Conservation (phyloP, 202 grass and related monocot genomes). For the Zizania palustris region DNA sequence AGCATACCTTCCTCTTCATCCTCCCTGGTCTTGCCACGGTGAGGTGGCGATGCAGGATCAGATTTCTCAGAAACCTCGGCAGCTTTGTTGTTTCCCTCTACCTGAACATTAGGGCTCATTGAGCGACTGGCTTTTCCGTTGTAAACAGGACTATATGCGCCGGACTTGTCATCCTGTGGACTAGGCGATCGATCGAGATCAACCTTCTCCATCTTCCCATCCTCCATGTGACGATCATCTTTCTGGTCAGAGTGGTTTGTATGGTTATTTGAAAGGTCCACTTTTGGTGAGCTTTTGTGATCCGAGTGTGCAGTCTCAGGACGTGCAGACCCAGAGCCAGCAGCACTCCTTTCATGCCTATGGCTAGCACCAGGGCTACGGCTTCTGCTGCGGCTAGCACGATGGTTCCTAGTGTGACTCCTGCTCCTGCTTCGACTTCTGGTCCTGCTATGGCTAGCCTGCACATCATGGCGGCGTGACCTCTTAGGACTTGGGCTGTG, state of each 20-base stretch:
- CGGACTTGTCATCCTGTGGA: slow-evolving; percentile 46
- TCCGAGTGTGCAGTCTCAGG: slow-evolving; percentile 28
- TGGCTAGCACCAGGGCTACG: slow-evolving; percentile 50
- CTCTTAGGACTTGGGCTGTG: slow-evolving; percentile 67
- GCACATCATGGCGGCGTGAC: slow-evolving; percentile 47
- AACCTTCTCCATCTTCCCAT: slow-evolving; percentile 50
- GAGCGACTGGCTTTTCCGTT: slow-evolving; percentile 51
- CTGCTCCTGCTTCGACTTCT: slow-evolving; percentile 58
- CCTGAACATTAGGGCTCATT: slow-evolving; percentile 47
- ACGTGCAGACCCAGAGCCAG: slow-evolving; percentile 30
- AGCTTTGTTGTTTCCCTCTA: slow-evolving; percentile 25
- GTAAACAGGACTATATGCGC: slow-evolving; percentile 48
- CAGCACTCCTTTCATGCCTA: slow-evolving; percentile 36
- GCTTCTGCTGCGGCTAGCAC: slow-evolving; percentile 54
- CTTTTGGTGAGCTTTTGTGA: slow-evolving; percentile 44
- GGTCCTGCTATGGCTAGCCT: slow-evolving; percentile 53
- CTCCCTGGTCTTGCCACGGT: slow-evolving; percentile 35
- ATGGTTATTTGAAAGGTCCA: slow-evolving; percentile 32
- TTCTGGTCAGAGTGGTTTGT: slow-evolving; percentile 34
- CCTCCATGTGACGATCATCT: slow-evolving; percentile 33
- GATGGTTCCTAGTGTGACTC: slow-evolving; percentile 51
- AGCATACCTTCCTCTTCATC: slow-evolving; percentile 69
- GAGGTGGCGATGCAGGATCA: slow-evolving; percentile 19
- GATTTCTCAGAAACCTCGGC: slow-evolving; percentile 27
- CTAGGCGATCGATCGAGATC: slow-evolving; percentile 48